These are phyloP conservation scores for Septoria petroselini DNA, from an alignment of 2,329 filamentous ascomycete species.

Conservation along the genomic window DNA sequence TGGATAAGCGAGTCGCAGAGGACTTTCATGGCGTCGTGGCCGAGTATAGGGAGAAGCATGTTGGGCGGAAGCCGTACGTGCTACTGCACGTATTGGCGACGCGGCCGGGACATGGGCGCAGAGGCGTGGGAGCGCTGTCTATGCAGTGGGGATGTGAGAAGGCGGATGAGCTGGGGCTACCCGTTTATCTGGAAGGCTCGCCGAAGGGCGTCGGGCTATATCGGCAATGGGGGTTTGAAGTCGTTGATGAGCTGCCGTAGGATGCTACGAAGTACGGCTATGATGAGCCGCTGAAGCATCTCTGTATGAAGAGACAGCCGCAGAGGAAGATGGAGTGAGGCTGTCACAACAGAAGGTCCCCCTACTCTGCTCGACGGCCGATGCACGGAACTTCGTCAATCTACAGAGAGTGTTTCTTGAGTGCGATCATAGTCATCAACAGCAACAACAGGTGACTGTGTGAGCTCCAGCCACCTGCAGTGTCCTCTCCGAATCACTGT, in stretches of 20 bases:
- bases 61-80: conserved; percentile 32
- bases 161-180: conserved; percentile 41
- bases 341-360: too few relatives aligned
- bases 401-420: too few relatives aligned
- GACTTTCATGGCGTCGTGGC: conserved; percentile 26
- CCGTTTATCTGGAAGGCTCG: conserved; percentile 43
- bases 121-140: conserved; percentile 41
- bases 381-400: too few relatives aligned
- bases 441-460: too few relatives aligned
- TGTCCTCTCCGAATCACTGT: too few relatives aligned
- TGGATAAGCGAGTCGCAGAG: conserved; percentile 22
- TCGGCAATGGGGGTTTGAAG: conserved; percentile 39
- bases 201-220: conserved; percentile 42
- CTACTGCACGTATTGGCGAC: conserved; percentile 37
- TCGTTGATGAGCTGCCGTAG: conserved; percentile 29
- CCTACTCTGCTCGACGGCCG: too few relatives aligned
- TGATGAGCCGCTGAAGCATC: conserved; percentile 28
- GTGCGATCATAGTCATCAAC: too few relatives aligned
- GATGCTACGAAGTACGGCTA: conserved; percentile 33
- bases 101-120: conserved; percentile 41
- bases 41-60: conserved; percentile 25
- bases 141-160: conserved; percentile 42
- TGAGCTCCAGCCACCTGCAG: too few relatives aligned
- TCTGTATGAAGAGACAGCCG: conserved; percentile 30
- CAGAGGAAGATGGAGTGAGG: background rate